Evolutionary conservation across 2,329 filamentous ascomycete genomes (phyloP), one percentile per base, ranked within the genome.

Genomic region (Gaeumannomyces tritici): DNA sequence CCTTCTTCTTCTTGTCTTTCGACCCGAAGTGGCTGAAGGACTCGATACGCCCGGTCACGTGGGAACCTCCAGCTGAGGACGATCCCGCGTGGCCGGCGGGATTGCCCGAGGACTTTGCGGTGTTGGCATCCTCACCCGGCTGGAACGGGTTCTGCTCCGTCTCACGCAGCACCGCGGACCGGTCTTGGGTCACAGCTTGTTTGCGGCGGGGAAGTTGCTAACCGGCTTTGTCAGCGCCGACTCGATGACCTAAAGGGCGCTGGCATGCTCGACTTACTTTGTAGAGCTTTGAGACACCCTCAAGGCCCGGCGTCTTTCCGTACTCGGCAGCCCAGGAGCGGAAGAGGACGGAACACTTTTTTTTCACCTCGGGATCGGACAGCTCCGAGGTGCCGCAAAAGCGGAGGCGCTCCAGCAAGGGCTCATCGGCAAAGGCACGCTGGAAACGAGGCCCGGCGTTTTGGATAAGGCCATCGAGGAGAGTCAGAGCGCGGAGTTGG

Each of bases 381-480:
- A 95, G 82, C 24, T 91, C 83, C 61, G 95, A 93, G 24, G 90
- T 92, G 42, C 90, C 92, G 67, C 93, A 89, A 42, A 98, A 88
- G 27, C 95, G 87, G 61, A 99, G 81, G 28, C 95, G 89, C 75
- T 99, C 95, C 64, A 99, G 84, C 54, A 99, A 80, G 33, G 93
- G 90, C 72, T 97, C 93, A 70, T 99, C 93, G 12, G 88, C 90
- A 73, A 98, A 96, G 21, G 85, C 84, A 59, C 90, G 86, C 74
- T 97, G 90, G 72, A 98, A 97, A 15, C 89, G 85, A 15, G 89
- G 82, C 1, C 93, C 93, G 2, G 92, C 93, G 77, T 99, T 99
- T 72, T 97, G 91, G 64, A 99, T 95, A 54, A 99, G 81, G 55
- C 90, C 93, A 73, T 99, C 95, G 2, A 99, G 83, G 60, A 99